Evolutionary conservation across 495 filamentous ascomycete species (phyloP), one percentile per base, ranked within the genome.

Genomic region (Hypoxylon cercidicola): DNA sequence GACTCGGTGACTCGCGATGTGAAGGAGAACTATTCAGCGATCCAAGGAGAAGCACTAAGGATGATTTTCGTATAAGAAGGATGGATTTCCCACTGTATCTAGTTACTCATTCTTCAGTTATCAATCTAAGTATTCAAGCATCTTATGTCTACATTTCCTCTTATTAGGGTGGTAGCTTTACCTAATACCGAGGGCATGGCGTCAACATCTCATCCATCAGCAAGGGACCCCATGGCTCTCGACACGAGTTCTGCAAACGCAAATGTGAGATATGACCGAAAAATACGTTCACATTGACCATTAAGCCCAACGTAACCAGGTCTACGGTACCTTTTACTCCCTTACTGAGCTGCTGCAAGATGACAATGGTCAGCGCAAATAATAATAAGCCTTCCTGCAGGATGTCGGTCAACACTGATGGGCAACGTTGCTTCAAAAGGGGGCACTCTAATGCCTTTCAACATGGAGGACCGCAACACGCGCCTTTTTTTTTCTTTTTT

Each of bases 351-450:
- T 60, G 55, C 54, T 44, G 19, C n/a, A 66, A 45, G 40, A 25
- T 56, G 66, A 54, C 41, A 48, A 61, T 50, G 58, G 62, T 66
- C 59, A 45, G 41, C 47, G 28, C 10, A 18, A 23, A 35, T 50
- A 10, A 28, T 47, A 28, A n/a, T 16, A 28, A 39, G 45, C 55
- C 19, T 56, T 46, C 58, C 39, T 39, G 51, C 60, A 69, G 34
- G 56, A 15, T 47, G 46, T 40, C 44, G 25, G 62, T 53, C 37
- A 60, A 58, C 58, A 52, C 21, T 34, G 32, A 34, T 60, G 56
- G 44, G 54, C 55, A 64, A 68, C 50, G 49, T 68, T 54, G 60
- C 60, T 55, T 58, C 28, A 59, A 54, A 61, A 59, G 45, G 56
- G 55, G 54, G 59, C 13, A 12, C 28, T 19, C 20, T 40, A 16